Base-by-base conservation (phyloP, 2,329 filamentous ascomycete genomes). In the Plenodomus tracheiphilus region DNA sequence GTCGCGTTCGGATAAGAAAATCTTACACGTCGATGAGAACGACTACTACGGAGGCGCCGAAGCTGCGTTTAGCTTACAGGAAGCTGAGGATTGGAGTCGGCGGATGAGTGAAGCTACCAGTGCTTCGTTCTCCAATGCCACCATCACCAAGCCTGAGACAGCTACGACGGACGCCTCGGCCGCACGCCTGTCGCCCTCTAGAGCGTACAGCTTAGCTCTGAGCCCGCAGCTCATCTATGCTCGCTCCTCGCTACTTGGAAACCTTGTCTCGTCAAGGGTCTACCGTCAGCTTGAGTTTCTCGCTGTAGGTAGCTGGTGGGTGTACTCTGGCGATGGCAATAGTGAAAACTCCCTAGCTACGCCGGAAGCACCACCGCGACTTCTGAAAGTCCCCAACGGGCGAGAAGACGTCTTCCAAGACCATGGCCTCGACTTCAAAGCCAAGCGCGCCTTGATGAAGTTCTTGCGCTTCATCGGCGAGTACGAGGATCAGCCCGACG, bases 281-380 rank as follows among this genome's bases (percentile, higher is more conserved):
- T 93, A 93, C 66, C 84, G 87, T 18, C 92, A 97, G 74, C 82
- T 99, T 39, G 93, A 97, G 68, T 97, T 97, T 61, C 83, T 94
- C 53, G 91, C 93, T 21, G 89, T 97, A 20, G 93, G 93, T 20
- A 93, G 89, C 47, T 97, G 93, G 84, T 97, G 88, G 81, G 84
- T 97, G 46, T 86, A 86, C 66, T 77, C 81, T 49, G 13, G 49
- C 32, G 51, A 47, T 39, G 34, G 43, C 17, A 48, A 41, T 13
- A 34, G 17, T n/a, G 38, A 50, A 41, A 37, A 39, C 41, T 44
- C 39, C 6, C 22, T 18, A 30, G 42, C 48, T 28, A 22, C 47
- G n/a, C 36, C 28, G 11, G 19, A 22, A 16, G 15, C 25, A 4
- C 25, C 25, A 41, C 36, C 18, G 22, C 45, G 49, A 28, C 75